Percentiles rank a stretch among this genome's conserved stretches.
Evolutionary conservation across 208 protist species (phyloP).

Genomic region (Wallacemonas collosoma): DNA sequence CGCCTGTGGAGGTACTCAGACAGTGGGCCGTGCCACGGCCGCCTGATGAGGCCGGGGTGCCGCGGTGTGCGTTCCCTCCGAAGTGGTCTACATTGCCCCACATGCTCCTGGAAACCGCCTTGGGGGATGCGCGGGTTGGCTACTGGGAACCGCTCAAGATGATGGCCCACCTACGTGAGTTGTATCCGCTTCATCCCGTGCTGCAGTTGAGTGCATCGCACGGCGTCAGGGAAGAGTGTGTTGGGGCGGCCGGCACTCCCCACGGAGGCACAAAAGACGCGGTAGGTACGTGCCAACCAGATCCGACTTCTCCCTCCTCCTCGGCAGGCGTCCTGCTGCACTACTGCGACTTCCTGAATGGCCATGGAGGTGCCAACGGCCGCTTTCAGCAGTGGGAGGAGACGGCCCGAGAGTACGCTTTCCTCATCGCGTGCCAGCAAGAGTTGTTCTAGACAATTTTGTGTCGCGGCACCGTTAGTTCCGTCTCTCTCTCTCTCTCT

Average conservation of each 20-base stretch:
- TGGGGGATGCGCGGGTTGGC: conserved; percentile 62
- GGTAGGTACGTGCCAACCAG: no score
- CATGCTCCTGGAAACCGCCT: conserved; percentile 66
- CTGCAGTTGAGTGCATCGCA: neutral
- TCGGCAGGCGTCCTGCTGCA: conserved; percentile 33
- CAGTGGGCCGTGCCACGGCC: neutral
- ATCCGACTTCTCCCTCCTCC: neutral
- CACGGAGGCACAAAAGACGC: neutral
- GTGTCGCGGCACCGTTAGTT: no score
- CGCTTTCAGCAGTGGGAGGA: conserved; percentile 63
- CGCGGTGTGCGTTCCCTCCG: neutral
- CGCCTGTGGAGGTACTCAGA: conserved; percentile 65
- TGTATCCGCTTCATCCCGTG: conserved; percentile 2
- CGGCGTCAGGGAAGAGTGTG: no score
- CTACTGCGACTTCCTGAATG: conserved; percentile 55
- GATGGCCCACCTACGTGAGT: conserved; percentile 37
- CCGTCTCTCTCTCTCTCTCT: no score
- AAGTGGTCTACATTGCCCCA: conserved; percentile 25
- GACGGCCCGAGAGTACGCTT: conserved; percentile 69
- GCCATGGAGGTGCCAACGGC: conserved; percentile 63
- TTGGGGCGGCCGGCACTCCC: no score
- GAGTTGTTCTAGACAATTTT: no score
- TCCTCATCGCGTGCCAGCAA: conserved; percentile 29
- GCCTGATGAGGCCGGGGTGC: neutral
- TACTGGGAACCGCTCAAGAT: conserved; percentile 74